A percentile compares a stretch with the other conserved stretches of the same genome.
Conservation (phyloP, 768 basidiomycete species). For the Gymnopilus junonius region DNA sequence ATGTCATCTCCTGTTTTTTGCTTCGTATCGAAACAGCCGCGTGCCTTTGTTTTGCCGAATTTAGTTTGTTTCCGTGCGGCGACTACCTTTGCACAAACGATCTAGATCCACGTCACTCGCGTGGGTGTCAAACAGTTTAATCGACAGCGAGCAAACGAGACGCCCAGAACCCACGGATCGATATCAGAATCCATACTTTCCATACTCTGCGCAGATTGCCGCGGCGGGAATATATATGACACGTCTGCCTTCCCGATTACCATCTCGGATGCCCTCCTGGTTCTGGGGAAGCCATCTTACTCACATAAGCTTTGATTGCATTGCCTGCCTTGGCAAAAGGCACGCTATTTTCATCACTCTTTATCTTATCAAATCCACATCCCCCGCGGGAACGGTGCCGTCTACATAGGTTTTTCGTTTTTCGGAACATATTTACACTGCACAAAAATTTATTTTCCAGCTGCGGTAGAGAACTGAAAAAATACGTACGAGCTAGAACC, state of each 20-base stretch:
- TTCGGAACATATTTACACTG: not conserved
- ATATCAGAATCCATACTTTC: slow-evolving; percentile 22
- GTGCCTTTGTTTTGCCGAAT: slow-evolving; percentile 61
- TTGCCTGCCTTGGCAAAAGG: slow-evolving; percentile 15
- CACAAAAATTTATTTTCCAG: not conserved
- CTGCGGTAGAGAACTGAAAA: not conserved
- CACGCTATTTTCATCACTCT: slow-evolving; percentile 19
- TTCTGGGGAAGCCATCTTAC: slow-evolving; percentile 35
- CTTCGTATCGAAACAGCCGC: slow-evolving; percentile 55
- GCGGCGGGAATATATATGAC: slow-evolving; percentile 6
- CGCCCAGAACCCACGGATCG: slow-evolving; percentile 20
- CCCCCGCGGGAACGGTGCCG: slow-evolving; percentile 1
- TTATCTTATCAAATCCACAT: slow-evolving; percentile 23
- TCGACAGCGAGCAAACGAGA: slow-evolving; percentile 20
- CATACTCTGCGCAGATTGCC: slow-evolving; percentile 15
- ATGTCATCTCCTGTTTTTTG: slow-evolving; percentile 34
- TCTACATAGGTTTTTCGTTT: not conserved
- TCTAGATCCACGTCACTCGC: slow-evolving; percentile 43
- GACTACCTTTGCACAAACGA: slow-evolving; percentile 38
- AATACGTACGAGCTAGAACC: not conserved
- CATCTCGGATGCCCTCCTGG: slow-evolving; percentile 39
- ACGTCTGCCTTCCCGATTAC: not conserved
- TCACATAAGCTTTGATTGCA: slow-evolving; percentile 8
- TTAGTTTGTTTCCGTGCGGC: slow-evolving; percentile 51
- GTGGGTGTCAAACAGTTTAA: slow-evolving; percentile 29